Conservation (phyloP, 305 asterid genomes). For the Fraxinus velutina region DNA sequence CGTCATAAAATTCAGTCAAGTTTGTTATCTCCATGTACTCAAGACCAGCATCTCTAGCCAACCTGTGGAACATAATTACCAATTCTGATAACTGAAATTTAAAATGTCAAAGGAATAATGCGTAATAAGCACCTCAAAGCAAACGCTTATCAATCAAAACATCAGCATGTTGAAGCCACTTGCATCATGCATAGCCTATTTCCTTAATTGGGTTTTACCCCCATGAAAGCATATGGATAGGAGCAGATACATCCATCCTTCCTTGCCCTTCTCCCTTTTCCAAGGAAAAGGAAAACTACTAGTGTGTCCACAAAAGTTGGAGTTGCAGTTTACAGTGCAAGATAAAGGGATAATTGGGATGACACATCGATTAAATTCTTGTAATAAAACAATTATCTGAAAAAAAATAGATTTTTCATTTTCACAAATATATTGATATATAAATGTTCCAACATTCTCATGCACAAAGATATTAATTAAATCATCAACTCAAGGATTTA, state of each 20-base stretch:
- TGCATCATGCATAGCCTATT: neutral
- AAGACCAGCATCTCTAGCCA: constrained; percentile 96
- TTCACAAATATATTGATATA: neutral
- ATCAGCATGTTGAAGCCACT: constrained; percentile 1
- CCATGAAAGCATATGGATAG: neutral
- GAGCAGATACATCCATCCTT: neutral
- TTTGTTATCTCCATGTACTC: constrained; percentile 84
- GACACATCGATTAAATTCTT: neutral
- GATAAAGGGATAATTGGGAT: neutral
- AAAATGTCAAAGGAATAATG: neutral
- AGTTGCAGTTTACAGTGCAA: neutral
- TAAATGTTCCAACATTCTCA: neutral
- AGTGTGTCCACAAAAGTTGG: neutral
- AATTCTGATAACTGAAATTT: constrained; percentile 14
- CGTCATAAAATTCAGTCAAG: constrained; percentile 89
- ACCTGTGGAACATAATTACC: constrained; percentile 48
- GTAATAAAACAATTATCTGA: neutral
- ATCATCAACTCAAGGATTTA: neutral
- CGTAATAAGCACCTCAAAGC: constrained; percentile 1
- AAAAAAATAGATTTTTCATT: neutral
- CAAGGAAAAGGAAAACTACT: neutral
- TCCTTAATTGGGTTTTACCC: neutral
- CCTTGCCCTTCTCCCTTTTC: neutral
- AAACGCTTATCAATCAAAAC: neutral
- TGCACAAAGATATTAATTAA: neutral